A percentile compares a stretch with the other conserved stretches of the same genome.
phyloP scores from a whole-genome alignment of 306 rosid genomes.

The Canavalia ensiformis region DNA sequence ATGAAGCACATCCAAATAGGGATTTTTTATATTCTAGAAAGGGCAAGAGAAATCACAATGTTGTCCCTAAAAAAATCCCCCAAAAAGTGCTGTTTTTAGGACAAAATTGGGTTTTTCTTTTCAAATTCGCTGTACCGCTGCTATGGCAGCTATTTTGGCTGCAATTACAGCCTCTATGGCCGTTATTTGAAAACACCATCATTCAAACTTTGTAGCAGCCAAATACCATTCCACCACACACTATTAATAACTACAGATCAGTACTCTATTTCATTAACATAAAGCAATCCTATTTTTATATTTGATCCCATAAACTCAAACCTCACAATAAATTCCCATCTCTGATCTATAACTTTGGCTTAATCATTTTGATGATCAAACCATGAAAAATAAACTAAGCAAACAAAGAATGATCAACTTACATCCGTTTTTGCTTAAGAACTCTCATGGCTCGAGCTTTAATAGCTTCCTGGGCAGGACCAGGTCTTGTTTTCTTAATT shows the following conservation, averaged over 20 bases:
- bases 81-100: no score
- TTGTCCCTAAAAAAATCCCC: no score
- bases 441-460: constrained; percentile 97
- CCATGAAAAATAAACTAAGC: not conserved
- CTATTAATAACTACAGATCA: not conserved
- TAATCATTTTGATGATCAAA: constrained; percentile 10
- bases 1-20: no score
- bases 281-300: constrained; percentile 23
- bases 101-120: no score
- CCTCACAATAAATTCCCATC: not conserved
- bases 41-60: no score
- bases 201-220: no score
- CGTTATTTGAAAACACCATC: no score
- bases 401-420: constrained; percentile 44
- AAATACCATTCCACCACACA: no score
- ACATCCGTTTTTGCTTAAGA: constrained; percentile 97
- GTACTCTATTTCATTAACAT: not conserved
- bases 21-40: no score
- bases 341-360: constrained; percentile 23
- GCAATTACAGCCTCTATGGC: no score
- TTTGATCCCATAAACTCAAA: constrained; percentile 2
- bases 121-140: no score
- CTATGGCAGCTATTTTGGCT: no score
- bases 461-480: constrained; percentile 92
- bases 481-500: constrained; percentile 94